Base-by-base conservation (phyloP, 2,329 filamentous ascomycete genomes). In the Coniochaeta sp. region DNA sequence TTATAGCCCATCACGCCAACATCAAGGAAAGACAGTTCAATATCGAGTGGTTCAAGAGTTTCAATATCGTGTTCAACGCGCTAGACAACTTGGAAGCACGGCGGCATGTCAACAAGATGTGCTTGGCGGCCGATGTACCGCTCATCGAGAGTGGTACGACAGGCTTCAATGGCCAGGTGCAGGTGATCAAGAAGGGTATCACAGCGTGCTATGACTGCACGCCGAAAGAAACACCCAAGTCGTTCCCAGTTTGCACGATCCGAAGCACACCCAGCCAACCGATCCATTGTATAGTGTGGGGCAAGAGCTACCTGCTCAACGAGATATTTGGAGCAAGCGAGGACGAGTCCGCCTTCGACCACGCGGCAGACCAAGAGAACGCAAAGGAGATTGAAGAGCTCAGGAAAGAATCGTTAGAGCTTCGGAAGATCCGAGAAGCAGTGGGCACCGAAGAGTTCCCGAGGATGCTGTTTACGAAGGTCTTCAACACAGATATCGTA, bases 231-330 rank as follows among this genome's bases (percentile, higher is more conserved):
- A 86, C 89, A 1, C 93, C 93, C 6, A 98, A 96, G 72, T 89
- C 89, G 1, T 98, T 96, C 70, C 93, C 95, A 1, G 93, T 98
- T 47, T 99, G 95, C 77, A 99, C 95, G 1, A 98, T 99, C 68
- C 86, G 95, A 72, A 97, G 91, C 73, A 99, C 93, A 0, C 95
- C 95, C 0, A 96, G 90, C 65, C 93, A 98, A 69, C 91, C 93
- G 0, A 98, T 99, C 50, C 95, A 99, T 75, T 98, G 95, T 77
- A 99, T 99, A 63, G 93, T 99, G 1, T 99, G 95, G 95, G 93
- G 85, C 22, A 99, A 98, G 77, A 96, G 92, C 72, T 99, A 98
- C 72, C 81, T 99, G 9, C 84, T 99, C 62, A 95, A 91, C 65
- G 95, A 99, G 73, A 87, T 99, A 8, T 99, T 97, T 67, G 95